A percentile compares a stretch with the other conserved stretches of the same genome.
Conservation (phyloP, 129 eudicot genomes). For the Arctium lappa region DNA sequence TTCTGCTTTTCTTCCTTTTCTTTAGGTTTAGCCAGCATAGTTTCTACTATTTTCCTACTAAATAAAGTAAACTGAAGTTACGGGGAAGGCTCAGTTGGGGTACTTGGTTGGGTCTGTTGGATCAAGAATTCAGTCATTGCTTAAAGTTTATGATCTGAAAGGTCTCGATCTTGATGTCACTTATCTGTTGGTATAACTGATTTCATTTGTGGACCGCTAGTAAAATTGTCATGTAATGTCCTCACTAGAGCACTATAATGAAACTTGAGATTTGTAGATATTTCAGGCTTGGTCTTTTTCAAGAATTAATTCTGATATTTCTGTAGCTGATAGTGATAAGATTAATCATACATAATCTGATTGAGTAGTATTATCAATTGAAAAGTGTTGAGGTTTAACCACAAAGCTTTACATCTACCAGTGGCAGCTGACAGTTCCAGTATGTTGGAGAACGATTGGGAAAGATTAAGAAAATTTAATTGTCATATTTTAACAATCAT, state of each 20-base stretch:
- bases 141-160: not conserved
- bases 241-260: not conserved
- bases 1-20: not conserved
- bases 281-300: not conserved
- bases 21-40: slow-evolving; percentile 13
- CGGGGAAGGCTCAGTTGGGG: not conserved
- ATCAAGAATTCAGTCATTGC: not conserved
- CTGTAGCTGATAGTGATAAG: too few relatives aligned
- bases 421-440: too few relatives aligned
- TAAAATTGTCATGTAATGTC: not conserved
- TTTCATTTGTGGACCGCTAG: not conserved
- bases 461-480: too few relatives aligned
- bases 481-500: not conserved
- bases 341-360: too few relatives aligned
- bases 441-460: too few relatives aligned
- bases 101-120: not conserved
- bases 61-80: not conserved
- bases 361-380: too few relatives aligned
- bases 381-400: too few relatives aligned
- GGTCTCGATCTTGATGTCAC: not conserved
- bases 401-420: too few relatives aligned
- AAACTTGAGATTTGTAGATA: not conserved
- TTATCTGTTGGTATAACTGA: not conserved
- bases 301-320: too few relatives aligned
- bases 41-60: not conserved